Conservation (phyloP, 2,329 filamentous ascomycete genomes). For the Colletotrichum scovillei region DNA sequence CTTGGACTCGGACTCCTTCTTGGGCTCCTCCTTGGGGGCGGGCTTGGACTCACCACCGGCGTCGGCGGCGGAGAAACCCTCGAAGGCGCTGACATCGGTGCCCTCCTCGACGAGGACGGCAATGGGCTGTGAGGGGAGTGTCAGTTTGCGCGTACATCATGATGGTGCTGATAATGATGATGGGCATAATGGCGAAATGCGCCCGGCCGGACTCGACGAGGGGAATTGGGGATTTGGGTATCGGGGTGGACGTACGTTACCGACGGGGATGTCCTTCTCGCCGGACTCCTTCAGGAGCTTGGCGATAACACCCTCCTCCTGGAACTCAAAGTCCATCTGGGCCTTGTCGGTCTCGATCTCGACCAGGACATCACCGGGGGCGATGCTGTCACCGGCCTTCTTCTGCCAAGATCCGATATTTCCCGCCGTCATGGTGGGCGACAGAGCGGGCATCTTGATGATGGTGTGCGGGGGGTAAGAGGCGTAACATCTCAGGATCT, state of each 20-base stretch:
- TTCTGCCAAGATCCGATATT: slow-evolving; percentile 99
- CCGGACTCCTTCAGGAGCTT: slow-evolving; percentile 94
- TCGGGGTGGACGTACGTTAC: slow-evolving; percentile 77
- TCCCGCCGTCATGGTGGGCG: slow-evolving; percentile 95
- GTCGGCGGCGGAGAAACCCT: slow-evolving; percentile 87
- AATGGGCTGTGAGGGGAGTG: slow-evolving; percentile 76
- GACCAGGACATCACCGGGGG: slow-evolving; percentile 93
- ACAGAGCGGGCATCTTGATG: slow-evolving; percentile 97
- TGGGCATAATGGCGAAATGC: not conserved
- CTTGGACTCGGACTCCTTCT: slow-evolving; percentile 72
- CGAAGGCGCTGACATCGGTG: slow-evolving; percentile 87
- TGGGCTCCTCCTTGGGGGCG: slow-evolving; percentile 73
- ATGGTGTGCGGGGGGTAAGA: slow-evolving; percentile 95
- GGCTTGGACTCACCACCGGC: slow-evolving; percentile 84
- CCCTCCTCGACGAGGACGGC: slow-evolving; percentile 95
- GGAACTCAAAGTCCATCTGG: slow-evolving; percentile 99
- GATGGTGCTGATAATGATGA: slow-evolving; percentile 20
- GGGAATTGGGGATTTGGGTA: not conserved
- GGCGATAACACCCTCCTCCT: slow-evolving; percentile 95
- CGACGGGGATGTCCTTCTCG: slow-evolving; percentile 92
- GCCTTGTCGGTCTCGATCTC: slow-evolving; percentile 99
- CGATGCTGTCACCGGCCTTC: slow-evolving; percentile 88
- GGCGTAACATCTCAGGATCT: slow-evolving; percentile 74
- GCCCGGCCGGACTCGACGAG: slow-evolving; percentile 11
- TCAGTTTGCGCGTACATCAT: slow-evolving; percentile 7